Percentiles rank a stretch among this genome's conserved stretches.
Conservation (phyloP, 176 grass and related monocot species). For the Juncus inflexus region DNA sequence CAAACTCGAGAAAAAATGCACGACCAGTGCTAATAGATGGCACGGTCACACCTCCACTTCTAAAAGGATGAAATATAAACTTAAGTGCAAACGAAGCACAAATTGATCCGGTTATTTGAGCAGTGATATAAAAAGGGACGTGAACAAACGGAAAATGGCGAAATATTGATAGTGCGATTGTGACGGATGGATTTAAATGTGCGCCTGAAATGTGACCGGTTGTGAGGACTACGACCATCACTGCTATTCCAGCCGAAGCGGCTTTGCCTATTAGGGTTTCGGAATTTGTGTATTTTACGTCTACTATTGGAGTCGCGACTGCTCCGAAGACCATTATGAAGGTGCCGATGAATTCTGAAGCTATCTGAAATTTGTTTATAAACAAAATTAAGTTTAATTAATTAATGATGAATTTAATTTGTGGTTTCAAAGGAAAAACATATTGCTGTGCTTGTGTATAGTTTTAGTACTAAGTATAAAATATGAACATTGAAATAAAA, state of each 20-base stretch:
- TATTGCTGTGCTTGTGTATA: no score
- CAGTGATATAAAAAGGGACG: slow-evolving; percentile 38
- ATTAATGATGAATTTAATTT: no score
- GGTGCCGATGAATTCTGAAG: slow-evolving; percentile 63
- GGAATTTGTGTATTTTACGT: slow-evolving; percentile 40
- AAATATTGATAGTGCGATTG: slow-evolving; percentile 46
- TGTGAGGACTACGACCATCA: slow-evolving; percentile 49
- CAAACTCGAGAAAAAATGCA: slow-evolving; percentile 22
- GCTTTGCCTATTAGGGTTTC: slow-evolving; percentile 56
- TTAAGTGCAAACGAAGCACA: slow-evolving; percentile 46
- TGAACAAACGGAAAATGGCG: slow-evolving; percentile 47
- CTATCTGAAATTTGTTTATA: slow-evolving; percentile 28
- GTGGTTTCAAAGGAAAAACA: no score
- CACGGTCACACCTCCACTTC: slow-evolving; percentile 42
- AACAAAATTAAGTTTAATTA: no score
- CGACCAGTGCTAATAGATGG: slow-evolving; percentile 35
- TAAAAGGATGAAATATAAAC: slow-evolving; percentile 46
- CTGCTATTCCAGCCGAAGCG: slow-evolving; percentile 35
- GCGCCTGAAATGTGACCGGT: slow-evolving; percentile 62
- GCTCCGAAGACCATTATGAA: slow-evolving; percentile 67
- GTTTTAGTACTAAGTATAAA: no score
- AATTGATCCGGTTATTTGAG: slow-evolving; percentile 48
- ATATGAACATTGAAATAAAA: no score
- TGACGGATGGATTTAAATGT: slow-evolving; percentile 73
- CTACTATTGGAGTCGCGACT: slow-evolving; percentile 46